Base-by-base conservation (phyloP, 345 rosid genomes). In the Xanthoceras sorbifolium region DNA sequence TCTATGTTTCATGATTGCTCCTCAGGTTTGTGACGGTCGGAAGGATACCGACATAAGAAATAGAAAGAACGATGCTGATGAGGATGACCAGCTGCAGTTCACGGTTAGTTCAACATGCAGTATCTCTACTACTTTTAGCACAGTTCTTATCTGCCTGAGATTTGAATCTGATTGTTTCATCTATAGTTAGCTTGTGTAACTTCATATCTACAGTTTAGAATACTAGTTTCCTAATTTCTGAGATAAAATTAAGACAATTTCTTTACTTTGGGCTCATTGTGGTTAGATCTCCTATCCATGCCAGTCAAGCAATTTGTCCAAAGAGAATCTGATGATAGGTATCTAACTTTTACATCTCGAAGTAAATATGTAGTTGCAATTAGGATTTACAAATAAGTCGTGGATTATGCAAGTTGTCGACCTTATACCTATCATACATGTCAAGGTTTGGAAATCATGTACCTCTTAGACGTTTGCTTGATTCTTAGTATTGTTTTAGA, bases 21-120 rank as follows among this genome's bases (percentile, higher is more conserved):
- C 0, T 50, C 77, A 95, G 98, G 84, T 91, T 81, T 85, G 82
- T 77, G 99, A 96, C 77, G 99, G 99, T 69, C 92, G 97, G 80
- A 92, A 88, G 80, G 90, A 87, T 76, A 76, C 74, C 28, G 96
- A 95, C 84, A 85, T 93, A 87, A 90, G 93, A 78, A 96, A 92
- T 71, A 88, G 92, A 80, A 94, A 88, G 84, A 96, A 90, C 80
- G 99, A 88, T 85, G 86, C 83, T 40, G 93, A 93, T 61, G 98
- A 93, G 82, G 96, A 92, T 78, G 97, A 87, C 67, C 90, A n/a
- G 73, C 83, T 85, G 80, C 91, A 87, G 76, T 96, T 96, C 89
- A 82, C 82, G 64, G 99, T 95, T 55, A 72, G 90, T 82, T 67
- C 73, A 74, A 36, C 29, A 25, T 18, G 22, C 65, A 60, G 36